phyloP scores from a whole-genome alignment of 1,284 basidiomycete genomes.

The Afroboletus lepidellus region DNA sequence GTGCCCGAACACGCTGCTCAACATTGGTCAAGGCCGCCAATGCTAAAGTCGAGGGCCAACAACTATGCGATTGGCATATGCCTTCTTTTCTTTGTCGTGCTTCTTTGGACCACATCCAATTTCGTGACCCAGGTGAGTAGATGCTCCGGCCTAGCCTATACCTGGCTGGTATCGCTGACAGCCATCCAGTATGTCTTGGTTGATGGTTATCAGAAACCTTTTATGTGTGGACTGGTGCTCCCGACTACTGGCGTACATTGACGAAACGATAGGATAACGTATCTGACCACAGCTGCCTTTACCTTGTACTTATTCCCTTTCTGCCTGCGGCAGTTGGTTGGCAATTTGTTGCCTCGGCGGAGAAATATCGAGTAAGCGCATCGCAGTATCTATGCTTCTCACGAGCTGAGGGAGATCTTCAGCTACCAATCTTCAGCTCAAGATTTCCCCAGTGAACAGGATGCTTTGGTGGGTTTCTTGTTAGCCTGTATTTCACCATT shows the following conservation, averaged over 20 bases:
- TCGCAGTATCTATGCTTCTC: too few relatives aligned
- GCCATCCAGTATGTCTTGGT: constrained; percentile 55
- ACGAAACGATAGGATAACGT: constrained; percentile 64
- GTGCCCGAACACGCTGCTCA: constrained; percentile 14
- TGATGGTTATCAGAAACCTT: constrained; percentile 78
- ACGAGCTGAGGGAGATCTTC: neutral
- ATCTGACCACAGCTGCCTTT: constrained; percentile 86
- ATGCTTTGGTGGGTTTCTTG: constrained; percentile 17
- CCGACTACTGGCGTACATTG: constrained; percentile 1
- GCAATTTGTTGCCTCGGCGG: constrained; percentile 19
- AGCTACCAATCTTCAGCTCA: constrained; percentile 30
- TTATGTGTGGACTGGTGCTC: constrained; percentile 59
- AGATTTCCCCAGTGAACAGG: constrained; percentile 13
- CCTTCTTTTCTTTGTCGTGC: constrained; percentile 75
- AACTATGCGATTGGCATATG: constrained; percentile 72
- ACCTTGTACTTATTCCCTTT: constrained; percentile 85
- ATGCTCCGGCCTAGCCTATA: too few relatives aligned
- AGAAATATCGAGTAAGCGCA: constrained; percentile 14
- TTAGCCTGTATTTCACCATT: neutral
- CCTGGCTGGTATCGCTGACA: constrained; percentile 7
- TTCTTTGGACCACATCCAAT: constrained; percentile 82
- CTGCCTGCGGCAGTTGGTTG: constrained; percentile 42
- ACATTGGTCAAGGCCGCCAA: constrained; percentile 7
- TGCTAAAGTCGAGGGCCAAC: constrained; percentile 26
- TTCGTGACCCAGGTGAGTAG: constrained; percentile 75